These are phyloP conservation scores for Sechiopsis laciniata DNA, from an alignment of 306 rosid species.

Conservation along the genomic window DNA sequence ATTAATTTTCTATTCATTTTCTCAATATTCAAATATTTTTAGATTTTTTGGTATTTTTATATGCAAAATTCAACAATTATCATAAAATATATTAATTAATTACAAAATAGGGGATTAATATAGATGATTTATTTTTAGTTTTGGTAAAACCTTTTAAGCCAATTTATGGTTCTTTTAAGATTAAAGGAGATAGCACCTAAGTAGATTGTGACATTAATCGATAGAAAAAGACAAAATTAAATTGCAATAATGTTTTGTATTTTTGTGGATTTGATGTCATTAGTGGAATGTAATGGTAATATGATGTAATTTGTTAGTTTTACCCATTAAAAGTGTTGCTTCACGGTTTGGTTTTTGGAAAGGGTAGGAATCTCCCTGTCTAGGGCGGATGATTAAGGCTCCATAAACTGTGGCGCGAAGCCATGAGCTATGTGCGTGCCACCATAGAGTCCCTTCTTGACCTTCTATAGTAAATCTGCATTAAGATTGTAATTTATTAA, in stretches of 20 bases:
- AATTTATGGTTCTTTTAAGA: too few species aligned
- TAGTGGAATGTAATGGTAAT: neutral
- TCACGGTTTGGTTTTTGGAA: conserved; percentile 66
- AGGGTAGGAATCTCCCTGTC: conserved; percentile 60
- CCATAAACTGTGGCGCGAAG: conserved; percentile 88
- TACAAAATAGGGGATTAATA: too few species aligned
- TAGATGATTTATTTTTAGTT: too few species aligned
- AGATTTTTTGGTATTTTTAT: too few species aligned
- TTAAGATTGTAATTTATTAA: neutral
- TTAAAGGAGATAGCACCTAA: too few species aligned
- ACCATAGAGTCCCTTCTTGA: conserved; percentile 96
- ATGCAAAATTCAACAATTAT: too few species aligned
- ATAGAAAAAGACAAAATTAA: too few species aligned
- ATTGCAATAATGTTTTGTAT: neutral
- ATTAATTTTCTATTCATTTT: too few species aligned
- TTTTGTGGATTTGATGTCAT: neutral
- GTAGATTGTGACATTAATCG: too few species aligned
- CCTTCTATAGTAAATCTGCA: conserved; percentile 52
- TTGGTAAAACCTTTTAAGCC: too few species aligned
- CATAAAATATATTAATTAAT: too few species aligned
- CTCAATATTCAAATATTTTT: too few species aligned
- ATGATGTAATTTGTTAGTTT: neutral
- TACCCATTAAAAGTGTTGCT: conserved; percentile 66
- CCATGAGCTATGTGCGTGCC: conserved; percentile 99
- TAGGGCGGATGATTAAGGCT: conserved; percentile 69